Base-by-base conservation (phyloP, 2,329 filamentous ascomycete species). In the Colletotrichum sp. region DNA sequence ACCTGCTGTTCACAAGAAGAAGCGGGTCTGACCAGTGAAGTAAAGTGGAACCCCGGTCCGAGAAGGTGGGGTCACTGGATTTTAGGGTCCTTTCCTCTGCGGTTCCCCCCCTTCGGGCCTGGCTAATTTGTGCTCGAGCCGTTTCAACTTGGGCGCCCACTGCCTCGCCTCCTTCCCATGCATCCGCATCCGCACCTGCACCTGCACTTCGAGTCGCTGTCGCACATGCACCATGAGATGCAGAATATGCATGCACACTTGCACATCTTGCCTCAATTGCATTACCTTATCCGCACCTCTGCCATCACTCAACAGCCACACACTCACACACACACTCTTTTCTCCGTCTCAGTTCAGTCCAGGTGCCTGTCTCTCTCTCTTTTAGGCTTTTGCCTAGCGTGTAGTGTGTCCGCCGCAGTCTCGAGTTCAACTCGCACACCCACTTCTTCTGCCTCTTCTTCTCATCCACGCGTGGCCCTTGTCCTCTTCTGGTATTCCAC, bases 91-190 rank as follows among this genome's bases (percentile, higher is more conserved):
- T 57, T 36, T 55, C 34, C 43, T 62, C 68, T 54, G 29, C 6
- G 33, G 57, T 15, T 24, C 43, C 43, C 31, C 8, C 18, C 66
- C 16, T 66, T 55, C 58, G 34, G 36, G 61, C 69, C 68, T 73
- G 62, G 66, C 34, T 31, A 62, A 68, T 31, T 57, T 47, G 58
- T 65, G 71, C 61, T 71, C 68, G 69, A 71, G 71, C 71, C 62
- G 71, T 73, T 73, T 73, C 71, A 73, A 73, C 71, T 63, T 58
- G 62, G 34, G 43, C 43, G 43, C 43, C 43, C 43, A 51, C 43
- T 51, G 43, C 62, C 61, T 58, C 61, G 43, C 62, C 61, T 58
- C 61, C 58, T 72, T 38, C 59, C 68, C 67, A 70, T 65, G 66
- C 59, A 65, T 51, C 12, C 43, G 43, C n/a, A 33, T 11, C 31